Percentiles rank a stretch among this genome's conserved stretches.
Conservation (phyloP, 257 asterid genomes). For the Voacanga thouarsii region DNA sequence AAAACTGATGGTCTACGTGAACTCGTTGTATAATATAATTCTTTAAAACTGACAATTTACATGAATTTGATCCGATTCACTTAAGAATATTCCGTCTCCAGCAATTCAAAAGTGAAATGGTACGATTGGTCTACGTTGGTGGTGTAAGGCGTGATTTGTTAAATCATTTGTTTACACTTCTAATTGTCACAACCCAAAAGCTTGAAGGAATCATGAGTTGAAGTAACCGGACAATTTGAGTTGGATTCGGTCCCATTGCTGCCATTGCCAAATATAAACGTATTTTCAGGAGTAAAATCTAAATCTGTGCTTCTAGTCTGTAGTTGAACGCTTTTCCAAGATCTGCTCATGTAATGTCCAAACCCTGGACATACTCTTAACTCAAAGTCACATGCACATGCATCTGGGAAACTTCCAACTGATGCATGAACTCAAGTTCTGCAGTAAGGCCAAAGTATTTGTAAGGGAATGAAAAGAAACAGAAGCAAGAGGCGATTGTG, state of each 20-base stretch:
- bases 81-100: too few species aligned
- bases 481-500: background rate
- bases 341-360: background rate
- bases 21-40: too few species aligned
- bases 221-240: background rate
- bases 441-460: background rate
- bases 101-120: too few species aligned
- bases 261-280: background rate
- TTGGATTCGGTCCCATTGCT: background rate
- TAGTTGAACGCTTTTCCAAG: constrained; percentile 3
- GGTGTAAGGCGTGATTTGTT: too few species aligned
- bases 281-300: background rate
- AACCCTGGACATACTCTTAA: constrained; percentile 8
- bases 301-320: background rate
- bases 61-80: too few species aligned
- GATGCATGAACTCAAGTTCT: constrained; percentile 13
- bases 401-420: background rate
- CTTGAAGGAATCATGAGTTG: background rate
- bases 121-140: too few species aligned
- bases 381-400: constrained; percentile 21
- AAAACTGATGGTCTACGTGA: too few species aligned
- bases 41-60: too few species aligned
- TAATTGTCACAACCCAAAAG: too few species aligned
- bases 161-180: too few species aligned
- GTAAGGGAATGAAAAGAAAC: background rate